Conservation (phyloP, 2,329 filamentous ascomycete genomes). For the Ceratocystiopsis minuta region DNA sequence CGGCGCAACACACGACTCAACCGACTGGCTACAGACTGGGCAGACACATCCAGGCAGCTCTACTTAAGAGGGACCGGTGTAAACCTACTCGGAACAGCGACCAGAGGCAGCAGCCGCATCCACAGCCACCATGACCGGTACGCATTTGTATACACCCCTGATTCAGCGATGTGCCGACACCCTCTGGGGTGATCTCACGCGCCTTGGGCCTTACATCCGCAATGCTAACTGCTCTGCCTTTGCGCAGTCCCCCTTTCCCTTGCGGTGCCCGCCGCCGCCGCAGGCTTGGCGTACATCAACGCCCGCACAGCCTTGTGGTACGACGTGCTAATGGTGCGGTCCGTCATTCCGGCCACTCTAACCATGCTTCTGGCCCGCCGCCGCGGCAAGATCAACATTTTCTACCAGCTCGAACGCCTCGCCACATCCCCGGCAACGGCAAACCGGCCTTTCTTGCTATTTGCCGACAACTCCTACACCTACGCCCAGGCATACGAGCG, state of each 20-base stretch:
- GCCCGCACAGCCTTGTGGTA: slow-evolving; percentile 49
- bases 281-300: slow-evolving; percentile 61
- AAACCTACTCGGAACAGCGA: too few species aligned
- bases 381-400: slow-evolving; percentile 47
- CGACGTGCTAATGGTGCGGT: slow-evolving; percentile 43
- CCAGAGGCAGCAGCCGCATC: too few species aligned
- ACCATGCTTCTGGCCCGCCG: slow-evolving; percentile 29
- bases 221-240: neutral
- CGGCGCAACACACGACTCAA: too few species aligned
- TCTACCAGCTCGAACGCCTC: slow-evolving; percentile 55
- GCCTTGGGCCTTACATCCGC: too few species aligned
- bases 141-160: too few species aligned
- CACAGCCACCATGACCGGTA: too few species aligned
- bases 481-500: slow-evolving; percentile 60
- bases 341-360: slow-evolving; percentile 27
- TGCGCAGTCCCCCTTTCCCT: slow-evolving; percentile 32
- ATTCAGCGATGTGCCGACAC: too few species aligned
- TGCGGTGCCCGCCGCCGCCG: slow-evolving; percentile 42
- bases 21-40: too few species aligned
- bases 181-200: too few species aligned
- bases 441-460: slow-evolving; percentile 44
- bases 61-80: too few species aligned
- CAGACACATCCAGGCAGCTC: too few species aligned
- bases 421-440: slow-evolving; percentile 35
- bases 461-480: slow-evolving; percentile 50